Evolutionary conservation across 805 yeast genomes (phyloP), one percentile per base, ranked within the genome.

Genomic region (Tetrapisispora iriomotensis): DNA sequence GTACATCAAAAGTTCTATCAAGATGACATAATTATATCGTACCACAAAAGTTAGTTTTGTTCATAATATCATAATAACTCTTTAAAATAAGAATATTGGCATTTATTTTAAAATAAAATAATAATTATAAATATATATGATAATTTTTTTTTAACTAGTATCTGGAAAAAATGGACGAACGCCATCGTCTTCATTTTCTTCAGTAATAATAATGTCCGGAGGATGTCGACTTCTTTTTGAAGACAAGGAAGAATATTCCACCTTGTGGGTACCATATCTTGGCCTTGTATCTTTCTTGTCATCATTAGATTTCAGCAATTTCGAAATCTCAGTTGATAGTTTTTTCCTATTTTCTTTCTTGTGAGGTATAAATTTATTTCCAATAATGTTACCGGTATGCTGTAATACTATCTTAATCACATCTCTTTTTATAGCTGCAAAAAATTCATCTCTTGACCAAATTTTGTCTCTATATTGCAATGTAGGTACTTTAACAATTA

Each of bases 361-460:
- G 48, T 66, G 72, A 28, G 62, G 65, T 45, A 70, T 67, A 45
- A 79, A 66, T 49, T 79, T 78, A 50, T 78, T 79, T 5, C 78
- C 77, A 29, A 79, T 59, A 40, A 79, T 73, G 47, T 69, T 68
- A 7, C 85, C 85, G 6, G 75, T 62, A 47, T 79, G 82, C 29
- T 65, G 67, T 34, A 78, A 53, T 14, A 79, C 70, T 6, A 75
- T 61, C 48, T 69, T 75, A 32, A 75, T 62, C n/a, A 79, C 58
- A 48, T 77, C 82, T 47, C 68, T 74, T 43, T 72, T 71, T 31
- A 79, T 51, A 22, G 71, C 67, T 12, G 68, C 49, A 24, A 71
- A 61, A 40, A 79, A 65, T 41, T 79, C 85, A 37, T 72, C 70
- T 22, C 69, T 63, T 0, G 79, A 72, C 82, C 84, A 77, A 20